These are phyloP conservation scores for Pulveroboletus ravenelii DNA, from an alignment of 768 basidiomycete species.

Conservation along the genomic window DNA sequence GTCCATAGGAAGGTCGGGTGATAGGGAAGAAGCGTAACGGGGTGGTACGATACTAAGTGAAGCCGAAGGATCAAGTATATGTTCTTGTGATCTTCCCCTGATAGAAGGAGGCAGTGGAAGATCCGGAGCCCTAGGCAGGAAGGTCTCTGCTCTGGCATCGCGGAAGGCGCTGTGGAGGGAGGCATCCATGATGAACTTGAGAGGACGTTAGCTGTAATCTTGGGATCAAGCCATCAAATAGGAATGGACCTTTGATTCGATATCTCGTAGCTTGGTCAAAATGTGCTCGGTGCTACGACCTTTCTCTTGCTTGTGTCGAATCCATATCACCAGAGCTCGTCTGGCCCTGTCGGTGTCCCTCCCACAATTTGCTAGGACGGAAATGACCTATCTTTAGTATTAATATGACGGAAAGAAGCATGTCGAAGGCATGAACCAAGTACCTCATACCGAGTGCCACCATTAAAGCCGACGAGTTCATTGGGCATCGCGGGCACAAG, in stretches of 20 bases:
- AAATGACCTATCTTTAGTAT: constrained; percentile 22
- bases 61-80: not conserved
- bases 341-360: constrained; percentile 24
- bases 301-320: constrained; percentile 27
- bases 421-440: not conserved
- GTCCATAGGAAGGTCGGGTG: not conserved
- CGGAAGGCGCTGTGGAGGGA: constrained; percentile 29
- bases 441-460: constrained; percentile 30
- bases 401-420: not conserved
- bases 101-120: constrained; percentile 20
- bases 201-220: not conserved
- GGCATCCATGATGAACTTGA: constrained; percentile 29
- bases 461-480: constrained; percentile 25
- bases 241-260: constrained; percentile 27
- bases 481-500: constrained; percentile 15
- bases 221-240: not conserved
- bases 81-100: not conserved
- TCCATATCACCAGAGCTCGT: constrained; percentile 28
- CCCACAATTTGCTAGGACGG: constrained; percentile 32
- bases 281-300: constrained; percentile 30
- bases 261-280: constrained; percentile 22
- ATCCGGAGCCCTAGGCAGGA: constrained; percentile 22
- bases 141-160: constrained; percentile 30
- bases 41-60: not conserved
- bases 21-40: not conserved